Conservation (phyloP, 1,139 yeast species). For the Saccharomyces hybrid region DNA sequence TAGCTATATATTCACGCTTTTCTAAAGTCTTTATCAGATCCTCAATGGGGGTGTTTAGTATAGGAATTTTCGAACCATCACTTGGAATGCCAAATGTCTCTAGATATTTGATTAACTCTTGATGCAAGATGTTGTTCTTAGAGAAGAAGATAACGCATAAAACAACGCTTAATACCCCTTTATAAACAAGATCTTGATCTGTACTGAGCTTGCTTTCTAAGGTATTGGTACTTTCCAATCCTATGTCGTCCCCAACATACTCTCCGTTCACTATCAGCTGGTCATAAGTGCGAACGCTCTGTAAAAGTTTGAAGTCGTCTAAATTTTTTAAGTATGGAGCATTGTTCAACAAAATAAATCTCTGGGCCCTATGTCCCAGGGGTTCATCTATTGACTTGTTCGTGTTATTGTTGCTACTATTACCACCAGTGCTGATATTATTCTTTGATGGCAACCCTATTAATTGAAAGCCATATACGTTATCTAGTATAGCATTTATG, state of each 20-base stretch:
- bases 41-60: constrained; percentile 17
- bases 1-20: constrained; percentile 20
- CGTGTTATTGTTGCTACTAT: not conserved
- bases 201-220: constrained; percentile 9
- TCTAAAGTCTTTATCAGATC: constrained; percentile 22
- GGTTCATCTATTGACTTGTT: constrained; percentile 1
- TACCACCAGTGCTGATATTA: not conserved
- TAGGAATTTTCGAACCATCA: constrained; percentile 25
- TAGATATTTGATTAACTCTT: constrained; percentile 19
- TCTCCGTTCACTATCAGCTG: constrained; percentile 15
- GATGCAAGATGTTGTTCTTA: constrained; percentile 24
- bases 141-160: constrained; percentile 23
- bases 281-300: constrained; percentile 11
- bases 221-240: constrained; percentile 8
- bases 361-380: constrained; percentile 14
- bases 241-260: constrained; percentile 16
- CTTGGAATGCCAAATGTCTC: constrained; percentile 25
- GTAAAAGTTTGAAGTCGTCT: constrained; percentile 15
- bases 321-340: constrained; percentile 11
- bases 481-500: constrained; percentile 16
- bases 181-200: constrained; percentile 18
- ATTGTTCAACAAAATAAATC: constrained; percentile 20
- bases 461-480: constrained; percentile 24
- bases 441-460: constrained; percentile 15
- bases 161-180: constrained; percentile 21